Evolutionary conservation across 805 yeast genomes (phyloP), one percentile per base, ranked within the genome.

Genomic region (Cyberlindnera maritima): DNA sequence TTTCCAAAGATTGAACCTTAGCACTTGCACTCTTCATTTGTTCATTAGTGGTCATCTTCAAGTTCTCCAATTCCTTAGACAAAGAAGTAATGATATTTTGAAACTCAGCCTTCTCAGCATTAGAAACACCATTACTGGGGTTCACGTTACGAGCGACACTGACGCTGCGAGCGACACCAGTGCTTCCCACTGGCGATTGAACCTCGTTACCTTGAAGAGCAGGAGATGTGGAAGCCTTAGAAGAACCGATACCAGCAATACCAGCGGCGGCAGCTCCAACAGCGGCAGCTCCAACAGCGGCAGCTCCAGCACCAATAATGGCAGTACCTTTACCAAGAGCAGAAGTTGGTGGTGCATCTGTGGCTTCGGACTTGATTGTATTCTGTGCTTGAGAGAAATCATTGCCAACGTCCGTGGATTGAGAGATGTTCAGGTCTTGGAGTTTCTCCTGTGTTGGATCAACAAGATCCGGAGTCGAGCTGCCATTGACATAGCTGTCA

Each of bases 11-110:
- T 19, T 63, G 63, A 19, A 85, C 80, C 47, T 75, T 75, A 17
- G 72, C 72, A 53, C 81, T 76, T 0, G 90, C 91, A 41, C 70
- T 66, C 41, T 68, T 71, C 52, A 85, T 82, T 52, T 80, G 83
- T 4, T 64, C 63, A 47, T 71, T 72, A 52, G 80, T 75, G 36
- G 72, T 72, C 3, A 53, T 18, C 50, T 71, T 76, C 44, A 79
- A 57, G 12, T 62, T 59, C 17, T 63, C 61, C 34, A 72, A 50
- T 43, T 71, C 74, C 18, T 48, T 44, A 14, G 71, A 67, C 31
- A 71, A 39, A 4, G 59, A 53, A 19, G 60, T 57, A 18, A 70
- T 57, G 11, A 70, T 37, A 39, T 52, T 49, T 36, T 58, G 63
- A 38, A 64, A 58, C 33, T 62, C 58, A 33, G 54, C 54, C 40